Base-by-base conservation (phyloP, 768 basidiomycete genomes). In the Termitomyces sp. region DNA sequence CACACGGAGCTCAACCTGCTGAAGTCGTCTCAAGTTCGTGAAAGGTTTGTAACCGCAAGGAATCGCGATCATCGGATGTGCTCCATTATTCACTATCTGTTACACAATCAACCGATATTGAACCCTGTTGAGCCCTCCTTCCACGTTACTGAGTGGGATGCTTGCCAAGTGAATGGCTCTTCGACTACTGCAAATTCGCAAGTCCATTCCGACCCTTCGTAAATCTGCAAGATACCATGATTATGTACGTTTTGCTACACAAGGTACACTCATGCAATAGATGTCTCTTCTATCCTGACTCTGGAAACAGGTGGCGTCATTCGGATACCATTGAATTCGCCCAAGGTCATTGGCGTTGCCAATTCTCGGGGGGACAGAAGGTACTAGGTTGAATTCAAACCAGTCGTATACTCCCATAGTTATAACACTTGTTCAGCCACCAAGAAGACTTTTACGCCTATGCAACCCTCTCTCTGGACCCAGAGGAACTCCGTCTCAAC, bases 371-470 rank as follows among this genome's bases (percentile, higher is more conserved):
- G 92, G 41, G 86, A 85, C 64, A 77, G 91, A 71, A 79, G 80
- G 92, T 88, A 66, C 31, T 63, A 43, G 9, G 25, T 42, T 16
- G 3, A 31, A 12, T 40, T 38, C n/a, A n/a, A n/a, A n/a, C n/a
- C n/a, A 8, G 14, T 25, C 31, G 46, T 37, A 42, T 55, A 31
- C 21, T 43, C 23, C n/a, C 35, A 38, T 44, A 21, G 37, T 57
- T 52, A 46, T 41, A 37, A 10, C 32, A 43, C 35, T 42, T 51
- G 59, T 49, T 12, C 64, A 95, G 93, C 59, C 85, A 95, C 60
- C 94, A 96, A 69, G 94, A 96, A 73, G 95, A 97, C 65, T 91
- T 89, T 60, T 83, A 89, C 66, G 77, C 86, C 14, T 89, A 89
- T 66, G 82, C 86, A 7, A 82, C 89, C 1, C 78, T 97, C 23